Evolutionary conservation across 1,139 yeast species (phyloP).

Genomic region (Candida freyschussii): DNA sequence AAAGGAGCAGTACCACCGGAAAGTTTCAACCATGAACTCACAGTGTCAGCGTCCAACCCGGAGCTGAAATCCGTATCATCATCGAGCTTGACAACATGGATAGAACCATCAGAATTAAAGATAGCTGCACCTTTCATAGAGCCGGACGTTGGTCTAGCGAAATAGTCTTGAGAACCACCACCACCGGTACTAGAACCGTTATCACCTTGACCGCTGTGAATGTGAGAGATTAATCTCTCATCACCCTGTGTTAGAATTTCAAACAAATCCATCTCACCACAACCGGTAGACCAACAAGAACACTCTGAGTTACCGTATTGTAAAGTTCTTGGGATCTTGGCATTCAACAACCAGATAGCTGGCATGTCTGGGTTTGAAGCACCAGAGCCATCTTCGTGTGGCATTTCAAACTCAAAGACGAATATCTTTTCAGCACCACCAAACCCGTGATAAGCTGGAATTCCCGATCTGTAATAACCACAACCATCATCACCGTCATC

Average conservation of each 20-base stretch:
- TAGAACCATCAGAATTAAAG: conserved; percentile 51
- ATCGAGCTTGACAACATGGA: conserved; percentile 58
- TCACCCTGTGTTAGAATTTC: conserved; percentile 77
- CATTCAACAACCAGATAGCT: conserved; percentile 92
- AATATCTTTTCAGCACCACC: conserved; percentile 77
- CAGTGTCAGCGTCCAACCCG: conserved; percentile 48
- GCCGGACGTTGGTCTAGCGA: conserved; percentile 71
- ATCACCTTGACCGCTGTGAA: conserved; percentile 83
- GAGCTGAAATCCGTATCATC: conserved; percentile 50
- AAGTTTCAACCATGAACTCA: conserved; percentile 47
- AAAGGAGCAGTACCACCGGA: conserved; percentile 47
- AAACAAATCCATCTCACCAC: conserved; percentile 93
- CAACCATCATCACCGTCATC: conserved; percentile 51
- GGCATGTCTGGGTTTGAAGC: conserved; percentile 78
- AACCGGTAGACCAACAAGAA: conserved; percentile 95
- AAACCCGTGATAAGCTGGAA: conserved; percentile 92
- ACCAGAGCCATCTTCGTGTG: conserved; percentile 48
- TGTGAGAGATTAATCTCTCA: conserved; percentile 67
- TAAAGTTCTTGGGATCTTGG: conserved; percentile 88
- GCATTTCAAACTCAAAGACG: conserved; percentile 89
- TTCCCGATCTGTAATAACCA: conserved; percentile 81
- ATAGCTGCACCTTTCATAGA: conserved; percentile 89
- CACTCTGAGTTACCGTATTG: conserved; percentile 78
- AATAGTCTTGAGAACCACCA: conserved; percentile 86
- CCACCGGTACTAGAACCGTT: conserved; percentile 54